Conservation (phyloP, 1,284 basidiomycete species). For the Salmacisia buchloeana region DNA sequence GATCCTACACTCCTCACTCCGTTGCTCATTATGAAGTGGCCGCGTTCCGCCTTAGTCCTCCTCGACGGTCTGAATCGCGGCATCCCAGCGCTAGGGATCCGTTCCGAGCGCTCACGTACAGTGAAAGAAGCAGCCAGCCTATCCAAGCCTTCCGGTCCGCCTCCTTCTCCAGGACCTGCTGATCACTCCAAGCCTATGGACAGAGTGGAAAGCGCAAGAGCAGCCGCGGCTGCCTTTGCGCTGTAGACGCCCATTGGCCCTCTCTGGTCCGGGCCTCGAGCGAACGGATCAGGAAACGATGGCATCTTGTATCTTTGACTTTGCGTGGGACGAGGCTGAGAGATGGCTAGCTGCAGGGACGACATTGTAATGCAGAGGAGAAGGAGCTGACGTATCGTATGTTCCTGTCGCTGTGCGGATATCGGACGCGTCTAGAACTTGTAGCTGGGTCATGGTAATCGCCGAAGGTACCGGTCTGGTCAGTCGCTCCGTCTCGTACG, state of each 20-base stretch:
- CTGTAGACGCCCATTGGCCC: background rate
- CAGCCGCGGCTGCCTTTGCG: conserved; percentile 1
- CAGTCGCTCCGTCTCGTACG: background rate
- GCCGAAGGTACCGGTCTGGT: background rate
- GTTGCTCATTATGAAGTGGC: background rate
- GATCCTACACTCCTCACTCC: too few species aligned
- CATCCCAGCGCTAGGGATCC: conserved; percentile 39
- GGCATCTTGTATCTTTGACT: too few species aligned
- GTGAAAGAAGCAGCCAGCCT: conserved; percentile 20
- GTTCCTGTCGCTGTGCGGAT: too few species aligned
- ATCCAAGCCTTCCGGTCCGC: background rate
- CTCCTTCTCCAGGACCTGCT: conserved; percentile 1
- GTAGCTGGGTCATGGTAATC: too few species aligned
- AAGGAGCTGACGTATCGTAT: too few species aligned
- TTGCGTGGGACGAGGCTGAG: too few species aligned
- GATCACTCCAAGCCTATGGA: background rate
- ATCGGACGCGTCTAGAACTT: too few species aligned
- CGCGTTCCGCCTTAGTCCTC: too few species aligned
- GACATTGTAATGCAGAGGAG: too few species aligned
- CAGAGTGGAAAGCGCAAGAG: conserved; percentile 6
- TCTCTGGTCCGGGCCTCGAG: too few species aligned
- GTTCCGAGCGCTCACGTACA: conserved; percentile 32
- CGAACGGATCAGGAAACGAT: too few species aligned
- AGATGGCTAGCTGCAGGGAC: too few species aligned
- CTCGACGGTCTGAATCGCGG: conserved; percentile 47